Base-by-base conservation (phyloP, 139 green algal species). In the Ettlia oleoabundans region DNA sequence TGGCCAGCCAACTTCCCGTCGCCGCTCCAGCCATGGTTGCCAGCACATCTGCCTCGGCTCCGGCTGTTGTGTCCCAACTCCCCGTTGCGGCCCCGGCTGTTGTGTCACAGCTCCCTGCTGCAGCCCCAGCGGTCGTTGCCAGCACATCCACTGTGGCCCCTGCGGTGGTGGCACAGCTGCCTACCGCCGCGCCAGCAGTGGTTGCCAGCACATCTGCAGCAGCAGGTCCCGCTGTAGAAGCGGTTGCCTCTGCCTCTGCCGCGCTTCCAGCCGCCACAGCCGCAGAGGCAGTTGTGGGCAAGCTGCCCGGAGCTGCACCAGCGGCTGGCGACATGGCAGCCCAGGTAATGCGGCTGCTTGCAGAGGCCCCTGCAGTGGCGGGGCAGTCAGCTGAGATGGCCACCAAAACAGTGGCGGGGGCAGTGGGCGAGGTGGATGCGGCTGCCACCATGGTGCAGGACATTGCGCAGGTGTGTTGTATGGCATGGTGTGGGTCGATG, bases 361-460 rank as follows among this genome's bases (percentile, higher is more conserved):
- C 35, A 22, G 74, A 81, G 74, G 74, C 26, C 26, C 74, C 74
- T 1, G 74, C 74, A 3, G 74, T 81, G 74, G 74, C 58, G 26
- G 74, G 74, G 26, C 55, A 81, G 55, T 61, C 55, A 22, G 74
- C 74, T 2, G 74, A 81, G 74, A 35, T 81, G 74, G 74, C 74
- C 10, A 28, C 55, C 74, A 81, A 40, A 38, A 58, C 74, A 28
- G 74, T 33, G 24, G 55, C 74, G 37, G 40, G 38, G 18, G 70
- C 70, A 28, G 55, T 41, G 37, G 55, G 74, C 21, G 74, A 71
- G 55, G 37, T 71, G 74, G 74, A 69, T 37, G 38, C 35, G 37
- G 74, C 58, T 28, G 58, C 55, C 1, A 61, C 40, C 1, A 38
- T 30, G 55, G 38, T 68, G 55, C 73, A 80, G 35, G 73, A 80